These are phyloP conservation scores for Chara braunii DNA, from an alignment of 139 green algal species.

Conservation along the genomic window DNA sequence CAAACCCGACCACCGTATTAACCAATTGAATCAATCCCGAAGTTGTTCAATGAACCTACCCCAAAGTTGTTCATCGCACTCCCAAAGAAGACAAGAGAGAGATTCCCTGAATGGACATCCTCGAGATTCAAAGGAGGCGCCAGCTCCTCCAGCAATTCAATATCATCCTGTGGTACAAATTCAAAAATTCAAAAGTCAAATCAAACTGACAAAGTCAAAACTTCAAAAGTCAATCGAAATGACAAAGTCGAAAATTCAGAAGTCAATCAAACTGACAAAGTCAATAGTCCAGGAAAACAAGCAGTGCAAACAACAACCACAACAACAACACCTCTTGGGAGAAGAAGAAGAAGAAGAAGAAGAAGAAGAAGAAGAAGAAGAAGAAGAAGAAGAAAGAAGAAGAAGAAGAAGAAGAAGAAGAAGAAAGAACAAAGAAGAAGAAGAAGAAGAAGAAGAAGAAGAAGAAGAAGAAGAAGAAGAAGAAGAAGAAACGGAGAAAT, in stretches of 20 bases:
- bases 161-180: constrained; percentile 46
- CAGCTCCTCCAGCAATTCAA: constrained; percentile 67
- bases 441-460: too few relatives aligned
- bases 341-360: neutral
- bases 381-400: neutral
- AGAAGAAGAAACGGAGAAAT: too few relatives aligned
- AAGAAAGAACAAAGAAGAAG: too few relatives aligned
- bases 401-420: too few relatives aligned
- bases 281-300: neutral
- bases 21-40: too few relatives aligned
- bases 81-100: constrained; percentile 70
- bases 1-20: too few relatives aligned
- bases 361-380: neutral
- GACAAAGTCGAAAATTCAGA: neutral
- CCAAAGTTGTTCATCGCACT: constrained; percentile 68
- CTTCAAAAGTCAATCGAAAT: constrained; percentile 1
- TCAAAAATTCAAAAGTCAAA: neutral
- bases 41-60: too few relatives aligned
- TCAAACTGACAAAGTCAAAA: neutral
- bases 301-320: neutral
- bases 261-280: neutral
- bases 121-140: constrained; percentile 56
- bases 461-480: too few relatives aligned
- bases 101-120: constrained; percentile 47
- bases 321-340: too few relatives aligned